These are phyloP conservation scores for Cardiospermum halicacabum DNA, from an alignment of 345 rosid genomes.

Conservation along the genomic window DNA sequence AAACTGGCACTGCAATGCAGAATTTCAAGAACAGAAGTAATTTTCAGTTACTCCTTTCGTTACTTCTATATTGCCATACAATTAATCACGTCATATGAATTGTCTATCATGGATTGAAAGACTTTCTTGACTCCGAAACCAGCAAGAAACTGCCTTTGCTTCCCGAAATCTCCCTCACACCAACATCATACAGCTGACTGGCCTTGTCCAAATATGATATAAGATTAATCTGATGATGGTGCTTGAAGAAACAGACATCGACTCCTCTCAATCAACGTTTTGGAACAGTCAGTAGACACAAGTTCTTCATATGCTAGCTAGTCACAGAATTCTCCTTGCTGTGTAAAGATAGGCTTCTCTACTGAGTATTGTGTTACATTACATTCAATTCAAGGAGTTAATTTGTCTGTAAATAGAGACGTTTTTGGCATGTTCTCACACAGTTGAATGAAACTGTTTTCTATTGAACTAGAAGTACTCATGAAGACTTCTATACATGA, in stretches of 20 bases:
- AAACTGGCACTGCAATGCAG: neutral
- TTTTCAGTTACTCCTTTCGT: neutral
- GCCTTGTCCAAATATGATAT: neutral
- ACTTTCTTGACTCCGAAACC: neutral
- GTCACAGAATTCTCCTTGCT: neutral
- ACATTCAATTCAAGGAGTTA: neutral
- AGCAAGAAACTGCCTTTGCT: neutral
- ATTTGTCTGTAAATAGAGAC: neutral
- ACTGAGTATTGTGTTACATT: no score
- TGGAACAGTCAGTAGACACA: neutral
- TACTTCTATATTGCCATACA: neutral
- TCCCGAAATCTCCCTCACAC: neutral
- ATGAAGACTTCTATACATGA: no score
- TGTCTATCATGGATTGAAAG: neutral
- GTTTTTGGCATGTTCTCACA: neutral
- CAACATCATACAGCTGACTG: neutral
- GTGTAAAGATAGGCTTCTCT: neutral
- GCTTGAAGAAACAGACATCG: slow-evolving; percentile 3
- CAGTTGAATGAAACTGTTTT: neutral
- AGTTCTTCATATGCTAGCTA: neutral
- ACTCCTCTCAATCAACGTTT: neutral
- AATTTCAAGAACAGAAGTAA: neutral
- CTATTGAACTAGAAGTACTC: no score
- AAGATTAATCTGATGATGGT: neutral
- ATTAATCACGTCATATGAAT: neutral